Base-by-base conservation (phyloP, 192 early-diverging fungal species). In the Geranomyces variabilis region DNA sequence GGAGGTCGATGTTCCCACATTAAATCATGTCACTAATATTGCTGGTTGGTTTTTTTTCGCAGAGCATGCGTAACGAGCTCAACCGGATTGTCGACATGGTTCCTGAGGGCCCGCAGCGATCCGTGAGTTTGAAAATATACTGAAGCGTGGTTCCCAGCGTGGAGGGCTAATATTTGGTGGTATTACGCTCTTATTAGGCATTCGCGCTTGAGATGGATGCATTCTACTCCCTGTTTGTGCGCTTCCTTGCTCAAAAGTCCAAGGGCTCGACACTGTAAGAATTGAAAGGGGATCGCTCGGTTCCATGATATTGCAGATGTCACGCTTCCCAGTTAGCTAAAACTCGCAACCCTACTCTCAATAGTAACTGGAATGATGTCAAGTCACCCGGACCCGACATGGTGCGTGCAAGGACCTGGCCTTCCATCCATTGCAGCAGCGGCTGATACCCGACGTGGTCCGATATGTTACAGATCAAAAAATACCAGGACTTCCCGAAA, bases 361-460 rank as follows among this genome's bases (percentile, higher is more conserved):
- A 28, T 79, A 94, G 93, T 56, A 91, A 96, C 80, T 99, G 97
- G 97, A 85, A 92, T 66, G 93, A 93, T 78, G 93, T 99, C 65
- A 89, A 93, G 67, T 93, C 94, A 26, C 97, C 97, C 67, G 89
- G 87, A 63, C 84, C 89, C 26, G 95, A 97, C 62, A 92, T 94
- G 77, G 80, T 79, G 47, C 12, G 63, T 65, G 0, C 33, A 28
- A n/a, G 30, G 1, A 1, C 0, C 5, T 28, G 26, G 14, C n/a
- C n/a, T n/a, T n/a, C n/a, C n/a, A n/a, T n/a, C n/a, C n/a, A n/a
- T n/a, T n/a, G n/a, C n/a, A n/a, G n/a, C n/a, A n/a, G n/a, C n/a
- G 1, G 58, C 58, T 59, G 2, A 58, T 19, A 19, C 26, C 58
- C 5, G 3, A 60, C 28, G 2, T 33, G 1, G 2, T 29, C 6